Base-by-base conservation (phyloP, 2,329 filamentous ascomycete genomes). In the Ceratocystis alfenasii region DNA sequence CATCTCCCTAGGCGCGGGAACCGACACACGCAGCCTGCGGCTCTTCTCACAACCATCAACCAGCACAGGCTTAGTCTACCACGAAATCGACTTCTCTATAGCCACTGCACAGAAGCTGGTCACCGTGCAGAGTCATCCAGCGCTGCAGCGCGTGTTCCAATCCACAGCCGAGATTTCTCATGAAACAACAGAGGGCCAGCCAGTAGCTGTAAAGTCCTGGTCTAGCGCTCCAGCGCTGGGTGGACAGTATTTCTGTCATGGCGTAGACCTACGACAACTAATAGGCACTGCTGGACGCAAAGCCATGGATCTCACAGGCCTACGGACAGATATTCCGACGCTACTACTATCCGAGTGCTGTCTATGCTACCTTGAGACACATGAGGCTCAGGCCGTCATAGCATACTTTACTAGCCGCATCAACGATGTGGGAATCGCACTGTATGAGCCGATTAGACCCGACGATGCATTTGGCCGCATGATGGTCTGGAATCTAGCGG, bases 271-370 rank as follows among this genome's bases (percentile, higher is more conserved):
- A 5, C 83, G 90, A 62, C 76, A 80, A 10, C 74, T 93, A 10
- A 46, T 30, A 25, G 69, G 36, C n/a, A 65, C 44, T 4, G 48
- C 62, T 20, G 57, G 25, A 5, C 50, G 22, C 15, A 45, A 15
- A 2, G 55, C 66, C 12, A n/a, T 67, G 25, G 68, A 30, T 0
- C 65, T 76, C 1, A 70, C 73, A 0, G 80, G 80, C 70, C 70
- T 84, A 77, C 70, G 82, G 77, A 72, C 75, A 70, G 71, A 83
- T 73, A 28, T 89, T 0, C 90, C 94, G 0, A 99, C 94, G 0
- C 77, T 99, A 7, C 76, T 99, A 28, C 80, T 99, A 5, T 97
- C 93, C 0, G 94, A 99, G 75, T 97, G 94, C 79, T 99, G 94
- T 73, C 81, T 99, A 41, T 90, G 94, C 74, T 99, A 99, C 72